Evolutionary conservation across 2,329 filamentous ascomycete genomes (phyloP).

Genomic region (Epichloe bromicola): DNA sequence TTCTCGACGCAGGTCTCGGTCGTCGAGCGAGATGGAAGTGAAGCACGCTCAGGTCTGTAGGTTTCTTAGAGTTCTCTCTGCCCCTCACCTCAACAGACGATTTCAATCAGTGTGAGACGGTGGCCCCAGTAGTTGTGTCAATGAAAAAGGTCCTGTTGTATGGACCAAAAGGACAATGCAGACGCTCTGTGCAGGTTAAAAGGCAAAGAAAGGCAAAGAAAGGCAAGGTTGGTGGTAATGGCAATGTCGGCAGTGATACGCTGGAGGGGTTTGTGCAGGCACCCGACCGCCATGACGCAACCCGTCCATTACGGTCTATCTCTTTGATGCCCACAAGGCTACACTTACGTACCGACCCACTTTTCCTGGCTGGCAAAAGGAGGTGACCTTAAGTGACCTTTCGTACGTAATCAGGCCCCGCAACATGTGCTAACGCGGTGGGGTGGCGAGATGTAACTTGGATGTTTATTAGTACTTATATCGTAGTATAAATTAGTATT

Average conservation of each 20-base stretch:
- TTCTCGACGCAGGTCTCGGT: not conserved
- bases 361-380: too few relatives aligned
- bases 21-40: not conserved
- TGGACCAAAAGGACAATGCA: not conserved
- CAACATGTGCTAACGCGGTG: too few relatives aligned
- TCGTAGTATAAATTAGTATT: too few relatives aligned
- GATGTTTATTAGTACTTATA: too few relatives aligned
- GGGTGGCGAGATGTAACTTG: too few relatives aligned
- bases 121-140: not conserved
- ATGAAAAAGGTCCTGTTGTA: not conserved
- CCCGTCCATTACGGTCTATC: not conserved
- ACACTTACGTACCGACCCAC: too few relatives aligned
- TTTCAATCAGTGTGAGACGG: not conserved
- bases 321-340: too few relatives aligned
- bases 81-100: not conserved
- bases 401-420: too few relatives aligned
- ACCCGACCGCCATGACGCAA: slow-evolving; percentile 22
- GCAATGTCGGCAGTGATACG: not conserved
- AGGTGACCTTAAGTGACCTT: too few relatives aligned
- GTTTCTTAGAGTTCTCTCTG: not conserved
- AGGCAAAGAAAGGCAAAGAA: not conserved
- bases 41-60: not conserved
- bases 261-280: slow-evolving; percentile 10
- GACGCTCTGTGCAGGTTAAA: not conserved
- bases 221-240: too few relatives aligned